These are phyloP conservation scores for Geotrichum histeridarum DNA, from an alignment of 1,139 yeast species.

Conservation along the genomic window DNA sequence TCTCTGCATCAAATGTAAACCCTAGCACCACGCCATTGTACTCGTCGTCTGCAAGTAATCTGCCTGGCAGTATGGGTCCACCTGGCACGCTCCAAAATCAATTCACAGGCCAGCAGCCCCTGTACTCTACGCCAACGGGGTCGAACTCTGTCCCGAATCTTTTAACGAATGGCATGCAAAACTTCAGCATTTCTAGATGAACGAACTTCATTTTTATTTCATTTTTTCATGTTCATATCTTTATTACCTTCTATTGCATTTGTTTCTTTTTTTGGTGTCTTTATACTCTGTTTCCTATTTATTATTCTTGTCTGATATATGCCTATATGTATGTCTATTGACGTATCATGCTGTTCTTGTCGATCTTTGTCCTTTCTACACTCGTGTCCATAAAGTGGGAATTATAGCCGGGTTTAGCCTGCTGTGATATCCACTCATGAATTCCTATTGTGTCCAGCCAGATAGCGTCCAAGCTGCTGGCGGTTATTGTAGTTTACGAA, in stretches of 20 bases:
- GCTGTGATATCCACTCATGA: too few species aligned
- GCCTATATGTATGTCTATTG: too few species aligned
- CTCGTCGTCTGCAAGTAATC: conserved; percentile 13
- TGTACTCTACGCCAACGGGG: conserved; percentile 10
- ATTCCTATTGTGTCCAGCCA: too few species aligned
- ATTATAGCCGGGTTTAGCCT: too few species aligned
- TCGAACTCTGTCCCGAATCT: conserved; percentile 17
- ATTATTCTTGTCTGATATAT: background rate
- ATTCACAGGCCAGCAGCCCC: conserved; percentile 10
- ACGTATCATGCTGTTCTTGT: background rate
- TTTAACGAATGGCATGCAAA: conserved; percentile 14
- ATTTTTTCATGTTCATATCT: background rate
- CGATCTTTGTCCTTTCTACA: background rate
- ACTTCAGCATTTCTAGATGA: conserved; percentile 10
- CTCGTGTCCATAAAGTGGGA: too few species aligned
- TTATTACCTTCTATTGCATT: background rate
- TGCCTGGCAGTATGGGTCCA: background rate
- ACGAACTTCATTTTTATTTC: background rate
- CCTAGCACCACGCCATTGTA: background rate
- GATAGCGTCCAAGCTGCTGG: too few species aligned
- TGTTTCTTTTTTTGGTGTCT: background rate
- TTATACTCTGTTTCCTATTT: background rate
- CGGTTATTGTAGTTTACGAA: too few species aligned
- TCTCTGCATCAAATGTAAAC: conserved; percentile 1
- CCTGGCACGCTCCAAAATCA: conserved; percentile 6